Conservation (phyloP, 2,329 filamentous ascomycete species). For the Pestalotiopsis sp. region DNA sequence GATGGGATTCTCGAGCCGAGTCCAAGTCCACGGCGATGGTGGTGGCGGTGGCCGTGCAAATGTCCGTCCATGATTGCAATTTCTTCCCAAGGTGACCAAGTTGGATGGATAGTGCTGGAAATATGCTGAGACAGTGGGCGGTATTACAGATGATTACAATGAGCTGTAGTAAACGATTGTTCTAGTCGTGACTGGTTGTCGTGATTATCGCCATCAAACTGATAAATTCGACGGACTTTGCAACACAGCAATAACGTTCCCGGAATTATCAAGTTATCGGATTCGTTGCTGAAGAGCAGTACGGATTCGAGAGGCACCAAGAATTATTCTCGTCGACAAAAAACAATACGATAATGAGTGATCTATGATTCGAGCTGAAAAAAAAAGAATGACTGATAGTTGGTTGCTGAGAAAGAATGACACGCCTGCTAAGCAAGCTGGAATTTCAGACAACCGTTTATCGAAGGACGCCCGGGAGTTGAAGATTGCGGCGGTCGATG, state of each 20-base stretch:
- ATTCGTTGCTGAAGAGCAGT: not conserved
- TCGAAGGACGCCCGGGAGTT: constrained; percentile 34
- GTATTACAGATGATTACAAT: not conserved
- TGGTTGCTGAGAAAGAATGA: constrained; percentile 53
- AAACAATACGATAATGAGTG: constrained; percentile 13
- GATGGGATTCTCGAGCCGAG: constrained; percentile 24
- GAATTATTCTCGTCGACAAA: constrained; percentile 2
- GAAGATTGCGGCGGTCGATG: constrained; percentile 28
- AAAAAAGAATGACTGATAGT: constrained; percentile 45
- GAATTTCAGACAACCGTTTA: constrained; percentile 35
- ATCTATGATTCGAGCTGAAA: constrained; percentile 27
- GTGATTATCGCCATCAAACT: not conserved
- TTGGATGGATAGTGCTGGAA: not conserved
- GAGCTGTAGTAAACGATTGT: constrained; percentile 9
- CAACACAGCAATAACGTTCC: not conserved
- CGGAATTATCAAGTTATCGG: not conserved
- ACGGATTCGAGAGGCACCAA: not conserved
- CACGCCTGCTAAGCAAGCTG: constrained; percentile 60
- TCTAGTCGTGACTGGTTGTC: not conserved
- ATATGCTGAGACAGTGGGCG: not conserved
- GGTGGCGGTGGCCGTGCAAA: constrained; percentile 14
- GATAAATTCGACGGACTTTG: not conserved
- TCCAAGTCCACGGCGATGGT: constrained; percentile 26
- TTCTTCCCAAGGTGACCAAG: constrained; percentile 20
- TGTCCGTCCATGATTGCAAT: constrained; percentile 17